Conservation (phyloP, 768 basidiomycete genomes). For the Nidula microcarpa region DNA sequence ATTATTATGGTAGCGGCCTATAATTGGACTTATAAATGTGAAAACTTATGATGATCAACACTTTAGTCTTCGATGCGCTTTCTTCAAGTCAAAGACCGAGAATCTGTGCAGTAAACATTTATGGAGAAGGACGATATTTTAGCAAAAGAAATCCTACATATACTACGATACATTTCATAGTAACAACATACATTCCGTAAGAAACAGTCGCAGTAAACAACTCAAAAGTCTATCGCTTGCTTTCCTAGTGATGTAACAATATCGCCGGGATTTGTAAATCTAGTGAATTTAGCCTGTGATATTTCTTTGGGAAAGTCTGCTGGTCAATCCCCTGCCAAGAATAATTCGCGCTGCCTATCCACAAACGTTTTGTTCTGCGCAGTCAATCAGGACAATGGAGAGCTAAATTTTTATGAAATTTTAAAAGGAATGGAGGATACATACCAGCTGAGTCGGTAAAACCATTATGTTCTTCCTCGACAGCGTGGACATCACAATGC, state of each 20-base stretch:
- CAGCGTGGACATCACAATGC: conserved; percentile 43
- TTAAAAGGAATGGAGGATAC: neutral
- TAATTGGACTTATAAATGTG: no score
- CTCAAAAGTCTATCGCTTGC: neutral
- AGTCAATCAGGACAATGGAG: conserved; percentile 20
- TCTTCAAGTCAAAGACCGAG: no score
- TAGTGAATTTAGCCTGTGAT: conserved; percentile 8
- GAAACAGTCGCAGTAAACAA: no score
- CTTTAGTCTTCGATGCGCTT: no score
- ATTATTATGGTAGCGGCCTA: no score
- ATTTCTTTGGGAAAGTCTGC: conserved; percentile 46
- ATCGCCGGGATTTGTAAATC: conserved; percentile 1
- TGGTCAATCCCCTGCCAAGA: conserved; percentile 42
- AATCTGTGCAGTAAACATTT: no score
- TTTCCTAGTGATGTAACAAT: neutral
- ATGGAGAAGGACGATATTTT: no score
- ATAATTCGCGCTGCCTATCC: conserved; percentile 42
- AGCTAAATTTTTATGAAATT: neutral
- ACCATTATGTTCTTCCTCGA: conserved; percentile 38
- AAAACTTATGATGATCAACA: no score
- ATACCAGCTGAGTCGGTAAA: conserved; percentile 29
- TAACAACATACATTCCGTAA: no score
- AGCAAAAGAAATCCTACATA: no score
- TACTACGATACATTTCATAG: no score
- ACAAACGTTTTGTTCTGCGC: conserved; percentile 45